Base-by-base conservation (phyloP, 2,329 filamentous ascomycete species). In the Cercospora zeina region DNA sequence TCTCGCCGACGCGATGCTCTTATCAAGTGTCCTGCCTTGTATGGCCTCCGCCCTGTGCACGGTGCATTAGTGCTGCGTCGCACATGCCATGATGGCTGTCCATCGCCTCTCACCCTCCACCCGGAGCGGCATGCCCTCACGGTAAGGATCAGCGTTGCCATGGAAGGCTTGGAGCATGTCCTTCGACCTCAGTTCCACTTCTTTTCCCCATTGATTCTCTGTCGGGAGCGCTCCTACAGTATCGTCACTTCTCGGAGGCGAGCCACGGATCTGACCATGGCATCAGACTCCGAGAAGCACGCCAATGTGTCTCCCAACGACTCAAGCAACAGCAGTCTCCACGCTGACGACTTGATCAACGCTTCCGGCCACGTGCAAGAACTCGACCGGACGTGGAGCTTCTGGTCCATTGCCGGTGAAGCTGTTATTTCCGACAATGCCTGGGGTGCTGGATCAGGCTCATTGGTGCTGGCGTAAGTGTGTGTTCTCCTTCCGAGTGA, bases 341-440 rank as follows among this genome's bases (percentile, higher is more conserved):
- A 59, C 19, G 34, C 54, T 16, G 51, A 59, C 42, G 69, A 77
- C 54, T 71, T 77, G 6, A 69, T 83, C 63, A 83, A 83, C 67
- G 78, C 78, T 1, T 81, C 79, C 2, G 81, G 81, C 1, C 81
- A 84, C 68, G 74, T 77, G 42, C 81, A 83, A 66, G 80, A 83
- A 67, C 73, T 84, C 2, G 77, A 82, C 47, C 75, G 81, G 1
- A 78, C 81, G 39, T 83, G 83, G 70, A 78, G 77, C 39, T 70
- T 83, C 2, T 68, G 79, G 65, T 78, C 74, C 33, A 77, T 82
- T 47, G 80, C 77, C 67, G 73, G 77, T 10, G 76, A 82, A 31
- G 80, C 78, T 3, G 69, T 75, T 19, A 67, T 72, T 42, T 54
- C 64, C 34, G 67, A 75, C 51, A 77, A 78, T 68, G 68, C 71